These are phyloP conservation scores for Parathielavia appendiculata DNA, from an alignment of 495 filamentous ascomycete species.

Conservation along the genomic window DNA sequence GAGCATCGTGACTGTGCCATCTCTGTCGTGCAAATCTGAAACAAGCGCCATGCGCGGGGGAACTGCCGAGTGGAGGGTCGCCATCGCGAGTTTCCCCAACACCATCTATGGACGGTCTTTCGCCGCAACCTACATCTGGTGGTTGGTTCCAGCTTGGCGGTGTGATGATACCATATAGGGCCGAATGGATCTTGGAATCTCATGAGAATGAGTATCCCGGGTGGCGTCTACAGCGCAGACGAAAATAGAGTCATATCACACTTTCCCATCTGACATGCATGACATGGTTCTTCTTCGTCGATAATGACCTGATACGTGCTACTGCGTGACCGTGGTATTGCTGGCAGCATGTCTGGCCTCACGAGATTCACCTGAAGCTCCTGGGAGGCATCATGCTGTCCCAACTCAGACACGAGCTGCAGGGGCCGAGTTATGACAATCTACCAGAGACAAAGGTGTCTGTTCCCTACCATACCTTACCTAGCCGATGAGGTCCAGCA, in stretches of 20 bases:
- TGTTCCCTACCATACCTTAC: too few species aligned
- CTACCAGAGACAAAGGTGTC: too few species aligned
- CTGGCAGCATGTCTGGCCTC: not conserved
- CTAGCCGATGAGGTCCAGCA: too few species aligned
- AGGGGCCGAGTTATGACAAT: too few species aligned
- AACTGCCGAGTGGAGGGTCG: not conserved
- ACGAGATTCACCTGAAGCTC: too few species aligned
- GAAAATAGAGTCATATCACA: not conserved
- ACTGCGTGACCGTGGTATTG: not conserved
- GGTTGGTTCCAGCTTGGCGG: too few species aligned
- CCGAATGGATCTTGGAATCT: not conserved
- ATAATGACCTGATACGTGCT: not conserved
- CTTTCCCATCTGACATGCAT: not conserved
- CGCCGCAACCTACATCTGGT: not conserved
- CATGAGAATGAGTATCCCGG: not conserved
- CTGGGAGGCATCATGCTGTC: too few species aligned
- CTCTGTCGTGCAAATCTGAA: not conserved
- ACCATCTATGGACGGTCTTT: too few species aligned
- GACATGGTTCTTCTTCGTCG: not conserved
- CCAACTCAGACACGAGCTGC: too few species aligned
- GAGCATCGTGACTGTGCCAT: conserved; percentile 2
- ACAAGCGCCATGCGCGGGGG: not conserved
- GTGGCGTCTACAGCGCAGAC: not conserved
- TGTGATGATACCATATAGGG: too few species aligned
- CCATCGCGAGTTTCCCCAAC: not conserved